Evolutionary conservation across 2,329 filamentous ascomycete species (phyloP), one percentile per base, ranked within the genome.

Genomic region (Helotiales sp.): DNA sequence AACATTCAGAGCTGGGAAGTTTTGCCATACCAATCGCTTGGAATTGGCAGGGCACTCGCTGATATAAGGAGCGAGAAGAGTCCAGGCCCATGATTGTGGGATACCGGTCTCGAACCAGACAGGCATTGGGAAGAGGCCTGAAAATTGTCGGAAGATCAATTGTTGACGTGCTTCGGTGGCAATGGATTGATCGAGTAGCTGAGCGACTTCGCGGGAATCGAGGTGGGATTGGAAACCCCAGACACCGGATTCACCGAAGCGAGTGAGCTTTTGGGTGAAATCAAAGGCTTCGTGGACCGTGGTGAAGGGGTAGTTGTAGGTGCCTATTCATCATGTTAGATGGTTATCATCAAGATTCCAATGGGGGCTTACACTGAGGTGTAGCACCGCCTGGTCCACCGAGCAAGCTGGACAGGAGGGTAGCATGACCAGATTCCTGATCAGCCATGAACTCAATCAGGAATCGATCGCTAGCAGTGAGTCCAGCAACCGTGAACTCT

Each of bases 1-100:
- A 50, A 95, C 79, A 65, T 81, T 78, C 15, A 95, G 75, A 0
- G 82, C 80, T 0, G 90, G 91, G 76, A 90, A 93, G 76, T 96
- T 96, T 71, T 93, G 88, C 90, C 91, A 96, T 24, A 85, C 81
- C 29, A 96, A 77, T 6, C 89, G 84, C 1, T 89, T 93, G 64
- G 87, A 85, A 70, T 88, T 84, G 42, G 74, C 75, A 0, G 91
- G 90, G 72, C 91, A 96, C 5, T 81, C 87, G 33, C 83, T 86
- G 72, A 96, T 93, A 73, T 92, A 92, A 0, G 90, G 91, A 0
- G 91, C 90, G 4, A 95, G 78, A 22, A 91, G 79, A 0, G 90
- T 89, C 91, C 91, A 96, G 0, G 86, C 84, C 90, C 90, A 96
- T 0, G 87, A 90, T 72, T 96, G 91, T 0, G 90, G 90, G 24